A percentile compares a stretch with the other conserved stretches of the same genome.
These are phyloP conservation scores for Oemleria cerasiformis DNA, from an alignment of 306 rosid genomes.

Conservation along the genomic window DNA sequence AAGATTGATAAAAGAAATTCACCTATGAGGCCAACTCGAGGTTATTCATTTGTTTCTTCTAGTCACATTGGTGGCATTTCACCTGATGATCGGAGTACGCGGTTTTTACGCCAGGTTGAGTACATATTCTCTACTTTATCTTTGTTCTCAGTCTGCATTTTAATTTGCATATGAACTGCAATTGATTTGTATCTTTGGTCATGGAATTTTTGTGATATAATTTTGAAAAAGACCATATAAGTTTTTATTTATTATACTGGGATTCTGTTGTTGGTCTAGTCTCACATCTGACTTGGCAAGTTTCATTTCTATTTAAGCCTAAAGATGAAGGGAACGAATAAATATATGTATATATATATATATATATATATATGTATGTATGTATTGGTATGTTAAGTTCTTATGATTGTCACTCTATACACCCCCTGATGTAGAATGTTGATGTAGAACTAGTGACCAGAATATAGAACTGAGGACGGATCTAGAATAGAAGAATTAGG, in stretches of 20 bases:
- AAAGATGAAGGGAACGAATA: neutral
- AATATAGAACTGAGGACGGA: too few relatives aligned
- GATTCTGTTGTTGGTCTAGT: neutral
- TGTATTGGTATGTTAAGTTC: neutral
- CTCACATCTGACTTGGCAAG: conserved; percentile 2
- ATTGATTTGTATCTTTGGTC: neutral
- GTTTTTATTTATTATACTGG: neutral
- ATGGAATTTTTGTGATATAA: neutral
- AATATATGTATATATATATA: neutral
- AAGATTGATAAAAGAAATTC: conserved; percentile 87
- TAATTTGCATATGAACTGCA: neutral
- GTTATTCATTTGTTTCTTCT: conserved; percentile 84
- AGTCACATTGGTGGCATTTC: conserved; percentile 91
- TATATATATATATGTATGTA: neutral
- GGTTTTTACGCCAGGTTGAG: conserved; percentile 82
- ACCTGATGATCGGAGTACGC: conserved; percentile 79
- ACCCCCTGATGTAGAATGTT: neutral
- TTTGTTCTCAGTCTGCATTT: neutral
- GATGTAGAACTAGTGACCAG: too few relatives aligned
- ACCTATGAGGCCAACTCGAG: conserved; percentile 66
- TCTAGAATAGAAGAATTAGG: too few relatives aligned
- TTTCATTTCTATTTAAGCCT: neutral
- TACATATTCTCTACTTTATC: conserved; percentile 15
- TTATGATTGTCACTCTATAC: neutral
- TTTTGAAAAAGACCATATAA: neutral